Percentiles rank a stretch among this genome's conserved stretches.
phyloP scores from a whole-genome alignment of 192 early-diverging fungal species.

The Backusella circina region DNA sequence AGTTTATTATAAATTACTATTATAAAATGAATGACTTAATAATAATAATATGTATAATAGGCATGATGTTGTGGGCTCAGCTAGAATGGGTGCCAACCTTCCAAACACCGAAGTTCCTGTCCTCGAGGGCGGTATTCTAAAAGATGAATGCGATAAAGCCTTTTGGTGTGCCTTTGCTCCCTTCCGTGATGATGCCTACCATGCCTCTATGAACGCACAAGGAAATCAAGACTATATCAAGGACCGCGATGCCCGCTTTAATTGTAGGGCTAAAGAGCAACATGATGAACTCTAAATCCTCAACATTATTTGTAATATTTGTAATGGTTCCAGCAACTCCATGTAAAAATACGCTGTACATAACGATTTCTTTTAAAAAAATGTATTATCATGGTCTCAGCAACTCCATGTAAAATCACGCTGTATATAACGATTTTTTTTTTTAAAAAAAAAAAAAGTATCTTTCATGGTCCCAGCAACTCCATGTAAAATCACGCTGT shows the following conservation, averaged over 20 bases:
- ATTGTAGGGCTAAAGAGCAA: not conserved
- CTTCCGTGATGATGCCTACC: conserved; percentile 11
- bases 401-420: conserved; percentile 26
- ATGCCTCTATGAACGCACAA: conserved; percentile 4
- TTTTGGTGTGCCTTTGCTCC: conserved; percentile 15
- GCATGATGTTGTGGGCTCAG: conserved; percentile 13
- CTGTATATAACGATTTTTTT: conserved; percentile 12
- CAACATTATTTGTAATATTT: not conserved
- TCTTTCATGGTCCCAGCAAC: conserved; percentile 17
- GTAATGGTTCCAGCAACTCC: conserved; percentile 19
- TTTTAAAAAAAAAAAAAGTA: not conserved
- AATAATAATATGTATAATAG: not conserved
- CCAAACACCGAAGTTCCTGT: conserved; percentile 1
- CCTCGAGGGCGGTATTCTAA: conserved; percentile 14
- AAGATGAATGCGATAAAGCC: conserved; percentile 18
- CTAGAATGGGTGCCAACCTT: conserved; percentile 12
- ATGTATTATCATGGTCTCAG: conserved; percentile 7
- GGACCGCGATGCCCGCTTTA: not conserved
- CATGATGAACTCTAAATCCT: not conserved
- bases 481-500: conserved; percentile 28
- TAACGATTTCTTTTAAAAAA: not conserved
- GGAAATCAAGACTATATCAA: conserved; percentile 12
- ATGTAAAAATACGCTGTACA: conserved; percentile 26
- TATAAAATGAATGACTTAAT: not conserved
- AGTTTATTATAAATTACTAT: not conserved